Evolutionary conservation across 352 stramenopile genomes (phyloP).

Genomic region (Globisporangium cederbergense): DNA sequence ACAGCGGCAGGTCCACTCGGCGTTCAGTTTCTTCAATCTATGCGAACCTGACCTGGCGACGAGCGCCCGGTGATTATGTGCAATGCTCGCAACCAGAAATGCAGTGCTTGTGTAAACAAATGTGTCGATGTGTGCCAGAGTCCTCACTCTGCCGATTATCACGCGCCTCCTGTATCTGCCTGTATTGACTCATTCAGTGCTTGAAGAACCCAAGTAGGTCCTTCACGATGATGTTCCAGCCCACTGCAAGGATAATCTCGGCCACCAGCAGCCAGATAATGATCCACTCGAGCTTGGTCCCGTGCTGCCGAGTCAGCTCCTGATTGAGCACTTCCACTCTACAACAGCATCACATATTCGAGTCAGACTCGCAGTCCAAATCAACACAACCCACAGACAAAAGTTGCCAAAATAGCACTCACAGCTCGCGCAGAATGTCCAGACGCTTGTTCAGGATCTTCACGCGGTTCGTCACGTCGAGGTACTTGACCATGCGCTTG

Average conservation of each 20-base stretch:
- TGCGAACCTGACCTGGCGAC: too few relatives aligned
- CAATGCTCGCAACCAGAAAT: too few relatives aligned
- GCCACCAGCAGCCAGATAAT: slow-evolving; percentile 91
- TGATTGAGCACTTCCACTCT: slow-evolving; percentile 90
- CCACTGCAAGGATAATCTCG: slow-evolving; percentile 83
- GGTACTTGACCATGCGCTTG: slow-evolving; percentile 87
- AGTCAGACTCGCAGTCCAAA: background rate
- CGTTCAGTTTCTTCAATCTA: too few relatives aligned
- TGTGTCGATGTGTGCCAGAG: too few relatives aligned
- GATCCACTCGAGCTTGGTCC: slow-evolving; percentile 92
- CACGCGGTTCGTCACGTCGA: slow-evolving; percentile 89
- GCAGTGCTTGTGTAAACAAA: too few relatives aligned
- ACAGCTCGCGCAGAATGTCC: slow-evolving; percentile 90
- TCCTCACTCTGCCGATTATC: too few relatives aligned
- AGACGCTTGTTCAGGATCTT: slow-evolving; percentile 93
- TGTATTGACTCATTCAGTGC: background rate
- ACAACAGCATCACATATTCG: background rate
- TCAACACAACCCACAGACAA: background rate
- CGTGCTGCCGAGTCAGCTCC: slow-evolving; percentile 84
- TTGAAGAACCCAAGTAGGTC: slow-evolving; percentile 75
- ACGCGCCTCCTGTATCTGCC: too few relatives aligned
- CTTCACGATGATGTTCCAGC: slow-evolving; percentile 82
- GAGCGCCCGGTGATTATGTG: too few relatives aligned
- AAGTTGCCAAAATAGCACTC: slow-evolving; percentile 17
- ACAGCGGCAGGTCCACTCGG: too few relatives aligned